Base-by-base conservation (phyloP, 2,329 filamentous ascomycete genomes). In the Aspergillus udagawae region DNA sequence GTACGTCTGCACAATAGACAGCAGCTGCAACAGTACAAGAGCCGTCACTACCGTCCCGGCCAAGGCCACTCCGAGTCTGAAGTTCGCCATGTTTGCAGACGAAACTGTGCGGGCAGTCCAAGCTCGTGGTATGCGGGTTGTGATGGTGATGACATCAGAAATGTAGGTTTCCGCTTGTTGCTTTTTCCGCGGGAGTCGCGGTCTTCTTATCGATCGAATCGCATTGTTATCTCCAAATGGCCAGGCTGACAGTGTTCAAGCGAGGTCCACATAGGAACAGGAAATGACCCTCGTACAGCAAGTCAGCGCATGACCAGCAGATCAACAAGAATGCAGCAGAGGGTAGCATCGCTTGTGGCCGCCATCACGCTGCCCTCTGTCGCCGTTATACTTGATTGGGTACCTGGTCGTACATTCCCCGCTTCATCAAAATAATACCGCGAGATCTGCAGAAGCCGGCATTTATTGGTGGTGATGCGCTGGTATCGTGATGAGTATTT, bases 11-110 rank as follows among this genome's bases (percentile, higher is more conserved):
- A 65, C 47, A 21, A 67, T 53, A 1, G 66, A 66, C 29, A 73
- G 50, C 35, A 74, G 53, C 54, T 74, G 73, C 23, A 75, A 48
- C 51, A 72, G 57, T 1, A 73, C 59, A 41, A 76, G 54, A 20
- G 67, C 58, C 5, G 65, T 58, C 45, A 73, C 45, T 21, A 67
- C 60, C 25, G 69, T 59, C 35, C 64, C 68, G 28, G 60, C 65
- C 32, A 73, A 51, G 3, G 64, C 64, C 38, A 64, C 53, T 42
- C 66, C 63, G 21, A 70, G 52, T 38, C 64, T 67, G 48, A 66
- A 51, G 52, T 66, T 67, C 35, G 68, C 64, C 72, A 74, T 75
- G 23, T n/a, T 64, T 51, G 28, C 29, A 3, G 50, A 50, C 38
- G 29, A 53, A 27, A 20, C 21, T 42, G 41, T 54, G 35, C 29